Base-by-base conservation (phyloP, 2,329 filamentous ascomycete species). In the Fusarium albidum region DNA sequence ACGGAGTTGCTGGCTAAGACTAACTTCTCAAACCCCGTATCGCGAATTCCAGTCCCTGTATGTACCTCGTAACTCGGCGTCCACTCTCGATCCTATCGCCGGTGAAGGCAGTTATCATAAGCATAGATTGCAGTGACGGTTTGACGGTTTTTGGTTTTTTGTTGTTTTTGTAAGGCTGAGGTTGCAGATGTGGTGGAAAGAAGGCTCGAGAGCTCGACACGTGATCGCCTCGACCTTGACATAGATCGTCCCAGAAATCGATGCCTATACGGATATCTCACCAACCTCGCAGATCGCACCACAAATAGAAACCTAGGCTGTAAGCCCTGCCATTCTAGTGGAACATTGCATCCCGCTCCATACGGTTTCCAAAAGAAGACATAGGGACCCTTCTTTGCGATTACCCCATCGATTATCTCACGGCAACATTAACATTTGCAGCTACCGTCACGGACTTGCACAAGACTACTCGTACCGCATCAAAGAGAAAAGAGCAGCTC, bases 301-400 rank as follows among this genome's bases (percentile, higher is more conserved):
- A 25, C 41, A 31, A 41, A 32, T 44, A 42, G 18, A 27, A 48
- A 42, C n/a, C n/a, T n/a, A n/a, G 34, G 39, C 25, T 40, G 35
- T 34, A 50, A 35, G 17, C 43, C 43, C 43, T 43, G 57, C 28
- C 49, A 35, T 56, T 45, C 59, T 44, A 46, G 58, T 55, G 54
- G 50, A 49, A 41, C 50, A 21, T 35, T 21, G 13, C 52, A 40
- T 7, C 25, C 25, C 34, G 32, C 29, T 51, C 39, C 45, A 60
- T 45, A 32, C 33, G n/a, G 28, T 37, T 57, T 10, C 51, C 52
- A 48, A 52, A 60, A 41, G 28, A 47, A 61, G 57, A 49, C 60
- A 57, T 26, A 15, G 57, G n/a, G n/a, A 57, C 52, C 47, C 21
- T 48, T 53, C 57, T 45, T 32, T 32, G 32, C 21, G 21, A 21